These are phyloP conservation scores for Coniophora puteana DNA, from an alignment of 1,284 basidiomycete species.

Conservation along the genomic window DNA sequence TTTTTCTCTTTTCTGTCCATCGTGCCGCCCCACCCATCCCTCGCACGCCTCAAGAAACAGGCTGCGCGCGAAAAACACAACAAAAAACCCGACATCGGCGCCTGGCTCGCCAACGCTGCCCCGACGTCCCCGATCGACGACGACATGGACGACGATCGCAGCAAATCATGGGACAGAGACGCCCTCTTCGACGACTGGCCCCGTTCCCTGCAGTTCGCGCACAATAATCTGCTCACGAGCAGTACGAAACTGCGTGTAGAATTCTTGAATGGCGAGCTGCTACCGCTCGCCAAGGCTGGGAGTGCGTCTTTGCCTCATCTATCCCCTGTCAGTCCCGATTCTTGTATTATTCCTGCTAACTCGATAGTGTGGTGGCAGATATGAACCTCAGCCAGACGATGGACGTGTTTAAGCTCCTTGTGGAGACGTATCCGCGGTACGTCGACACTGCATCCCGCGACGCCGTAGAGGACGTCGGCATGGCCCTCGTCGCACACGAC, in stretches of 20 bases:
- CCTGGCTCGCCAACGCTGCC: slow-evolving; percentile 36
- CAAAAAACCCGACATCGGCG: slow-evolving; percentile 38
- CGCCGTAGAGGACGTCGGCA: slow-evolving; percentile 64
- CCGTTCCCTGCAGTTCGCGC: slow-evolving; percentile 49
- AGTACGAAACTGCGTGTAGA: slow-evolving; percentile 52
- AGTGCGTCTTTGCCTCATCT: slow-evolving; percentile 36
- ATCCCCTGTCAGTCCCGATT: neutral
- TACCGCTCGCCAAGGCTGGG: slow-evolving; percentile 54
- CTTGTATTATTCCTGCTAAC: slow-evolving; percentile 10
- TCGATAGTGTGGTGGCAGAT: slow-evolving; percentile 37
- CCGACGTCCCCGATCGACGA: slow-evolving; percentile 12
- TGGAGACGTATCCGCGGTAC: slow-evolving; percentile 75
- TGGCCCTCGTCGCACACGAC: slow-evolving; percentile 59
- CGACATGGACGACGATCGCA: slow-evolving; percentile 13
- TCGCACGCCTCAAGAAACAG: slow-evolving; percentile 13
- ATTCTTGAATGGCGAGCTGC: slow-evolving; percentile 61
- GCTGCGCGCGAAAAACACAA: slow-evolving; percentile 19
- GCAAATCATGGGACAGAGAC: slow-evolving; percentile 46
- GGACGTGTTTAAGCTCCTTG: slow-evolving; percentile 73
- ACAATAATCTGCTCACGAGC: slow-evolving; percentile 42
- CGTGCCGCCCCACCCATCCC: slow-evolving; percentile 11
- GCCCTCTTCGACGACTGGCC: slow-evolving; percentile 52
- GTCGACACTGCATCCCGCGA: slow-evolving; percentile 66
- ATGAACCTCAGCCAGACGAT: slow-evolving; percentile 59
- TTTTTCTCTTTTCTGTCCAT: slow-evolving; percentile 4